Base-by-base conservation (phyloP, 345 rosid species). In the Viola odorata region DNA sequence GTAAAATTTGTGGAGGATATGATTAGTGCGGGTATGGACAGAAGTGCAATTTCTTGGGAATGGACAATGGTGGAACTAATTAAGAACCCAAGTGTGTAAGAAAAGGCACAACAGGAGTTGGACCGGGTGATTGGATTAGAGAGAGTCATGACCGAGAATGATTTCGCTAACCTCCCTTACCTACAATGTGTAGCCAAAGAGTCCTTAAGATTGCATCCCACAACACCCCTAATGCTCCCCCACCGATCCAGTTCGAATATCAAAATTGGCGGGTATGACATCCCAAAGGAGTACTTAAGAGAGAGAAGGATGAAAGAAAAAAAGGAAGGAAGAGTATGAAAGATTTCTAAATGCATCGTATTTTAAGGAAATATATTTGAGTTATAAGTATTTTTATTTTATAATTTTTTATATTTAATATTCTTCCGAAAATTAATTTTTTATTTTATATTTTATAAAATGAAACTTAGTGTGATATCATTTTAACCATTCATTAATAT, bases 11-110 rank as follows among this genome's bases (percentile, higher is more conserved):
- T 72, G 73, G 79, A 89, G 98, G 96, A 92, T 69, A 92, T 92
- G 98, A 87, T 92, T 63, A 87, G 92, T 1, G 98, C 98, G 0
- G 98, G 98, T 41, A 89, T 82, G 96, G 98, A 92, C 75, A 92
- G 96, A 4, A 79, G 91, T 11, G 89, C 96, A 11, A 87, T 89
- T 36, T 67, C 89, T 5, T 86, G 71, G 6, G 96, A 92, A 55
- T 92, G 98, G 96, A 84, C 80, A 36, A 87, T 92, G 98, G 97
- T 91, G 0, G 96, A 92, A 71, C 70, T 92, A 37, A 69, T 89
- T 57, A 85, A 60, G 80, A 85, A 85, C 64, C 96, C 98, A 0
- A 76, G 89, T 47, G 91, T 87, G 9, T 96, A 87, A 60, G 83
- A 85, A 14, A 89, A 89, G 69, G 96, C 78, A 5, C 98, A 92